phyloP scores from a whole-genome alignment of 768 basidiomycete genomes.

The Naganishia antarctica region DNA sequence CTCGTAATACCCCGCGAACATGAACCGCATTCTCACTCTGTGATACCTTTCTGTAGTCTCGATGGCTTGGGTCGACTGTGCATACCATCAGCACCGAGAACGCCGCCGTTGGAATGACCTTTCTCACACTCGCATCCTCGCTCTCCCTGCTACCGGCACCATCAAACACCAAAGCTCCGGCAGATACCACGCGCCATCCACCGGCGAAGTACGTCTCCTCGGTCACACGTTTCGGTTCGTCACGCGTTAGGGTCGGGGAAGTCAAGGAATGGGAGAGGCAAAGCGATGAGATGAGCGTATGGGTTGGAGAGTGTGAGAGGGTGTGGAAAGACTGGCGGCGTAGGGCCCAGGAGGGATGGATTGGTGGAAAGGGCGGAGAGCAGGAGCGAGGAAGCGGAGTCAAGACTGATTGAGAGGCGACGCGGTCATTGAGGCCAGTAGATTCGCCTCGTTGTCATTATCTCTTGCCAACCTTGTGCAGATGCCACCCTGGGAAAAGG shows the following conservation, averaged over 20 bases:
- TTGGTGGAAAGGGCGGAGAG: conserved; percentile 1
- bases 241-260: conserved; percentile 15
- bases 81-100: conserved; percentile 21
- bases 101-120: conserved; percentile 24
- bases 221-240: conserved; percentile 8
- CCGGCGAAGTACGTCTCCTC: conserved; percentile 26
- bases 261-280: conserved; percentile 24
- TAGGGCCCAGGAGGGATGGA: conserved; percentile 3
- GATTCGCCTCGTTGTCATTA: too few species aligned
- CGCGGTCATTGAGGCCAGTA: too few species aligned
- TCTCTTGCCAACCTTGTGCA: too few species aligned
- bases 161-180: not conserved
- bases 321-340: conserved; percentile 22
- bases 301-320: conserved; percentile 25
- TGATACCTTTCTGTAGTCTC: conserved; percentile 11
- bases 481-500: too few species aligned
- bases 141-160: conserved; percentile 14
- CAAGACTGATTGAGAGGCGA: conserved; percentile 15
- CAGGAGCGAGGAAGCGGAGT: conserved; percentile 5
- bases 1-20: not conserved
- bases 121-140: conserved; percentile 23
- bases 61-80: conserved; percentile 24
- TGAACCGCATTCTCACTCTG: too few species aligned
- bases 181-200: not conserved
- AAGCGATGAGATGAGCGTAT: conserved; percentile 15